Conservation (phyloP, 805 yeast species). For the Suhomyces pyralidae region DNA sequence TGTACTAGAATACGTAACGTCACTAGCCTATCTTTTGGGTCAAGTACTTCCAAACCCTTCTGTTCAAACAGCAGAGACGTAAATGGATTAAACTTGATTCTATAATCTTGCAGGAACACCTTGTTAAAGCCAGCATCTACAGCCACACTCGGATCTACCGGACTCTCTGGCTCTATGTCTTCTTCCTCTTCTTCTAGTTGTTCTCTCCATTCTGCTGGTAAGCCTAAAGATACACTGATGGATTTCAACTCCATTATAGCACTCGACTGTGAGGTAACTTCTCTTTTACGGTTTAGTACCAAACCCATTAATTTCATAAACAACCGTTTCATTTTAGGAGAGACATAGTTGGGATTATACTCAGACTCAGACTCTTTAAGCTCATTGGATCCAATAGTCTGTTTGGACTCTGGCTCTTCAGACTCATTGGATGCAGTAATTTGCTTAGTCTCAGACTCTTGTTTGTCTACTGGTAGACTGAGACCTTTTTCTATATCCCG, state of each 20-base stretch:
- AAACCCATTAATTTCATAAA: conserved; percentile 31
- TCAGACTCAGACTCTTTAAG: too few species aligned
- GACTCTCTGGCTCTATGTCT: conserved; percentile 7
- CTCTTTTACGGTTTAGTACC: conserved; percentile 36
- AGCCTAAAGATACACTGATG: conserved; percentile 23
- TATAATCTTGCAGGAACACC: conserved; percentile 2
- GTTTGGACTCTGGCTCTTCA: too few species aligned
- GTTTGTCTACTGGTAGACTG: conserved; percentile 17
- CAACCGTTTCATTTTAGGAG: conserved; percentile 30
- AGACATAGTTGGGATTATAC: conserved; percentile 12
- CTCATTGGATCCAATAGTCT: too few species aligned
- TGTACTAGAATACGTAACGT: conserved; percentile 33
- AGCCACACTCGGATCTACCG: conserved; percentile 25
- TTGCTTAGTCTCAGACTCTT: not conserved
- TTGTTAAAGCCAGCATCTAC: conserved; percentile 11
- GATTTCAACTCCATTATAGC: conserved; percentile 36
- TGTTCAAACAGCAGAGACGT: conserved; percentile 26
- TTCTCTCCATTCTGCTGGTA: conserved; percentile 41
- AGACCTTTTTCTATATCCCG: conserved; percentile 37
- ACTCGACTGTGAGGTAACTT: conserved; percentile 18
- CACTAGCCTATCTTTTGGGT: conserved; percentile 34
- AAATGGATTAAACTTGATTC: conserved; percentile 23
- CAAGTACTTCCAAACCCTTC: conserved; percentile 31
- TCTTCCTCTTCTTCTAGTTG: conserved; percentile 5
- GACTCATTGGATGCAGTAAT: not conserved